Evolutionary conservation across 2,329 filamentous ascomycete genomes (phyloP).

Genomic region (Ascochyta lentis): DNA sequence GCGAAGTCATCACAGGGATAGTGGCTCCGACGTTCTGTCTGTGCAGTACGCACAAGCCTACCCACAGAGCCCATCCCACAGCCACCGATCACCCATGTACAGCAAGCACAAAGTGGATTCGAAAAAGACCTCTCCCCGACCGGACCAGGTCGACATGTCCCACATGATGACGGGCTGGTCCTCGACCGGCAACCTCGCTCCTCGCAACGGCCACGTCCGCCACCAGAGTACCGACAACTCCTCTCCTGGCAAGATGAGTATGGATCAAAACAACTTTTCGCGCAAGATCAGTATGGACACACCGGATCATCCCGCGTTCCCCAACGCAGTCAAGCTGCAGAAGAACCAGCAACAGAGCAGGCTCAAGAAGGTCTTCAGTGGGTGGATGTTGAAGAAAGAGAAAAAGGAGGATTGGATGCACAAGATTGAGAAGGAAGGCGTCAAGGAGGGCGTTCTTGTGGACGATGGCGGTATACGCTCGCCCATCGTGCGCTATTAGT

Average conservation of each 20-base stretch:
- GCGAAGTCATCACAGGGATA: conserved; percentile 36
- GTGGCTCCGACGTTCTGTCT: conserved; percentile 39
- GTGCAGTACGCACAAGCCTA: conserved; percentile 30
- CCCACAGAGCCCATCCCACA: conserved; percentile 16
- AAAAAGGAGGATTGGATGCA: conserved; percentile 53
- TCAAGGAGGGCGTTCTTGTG: conserved; percentile 49
- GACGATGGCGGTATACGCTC: conserved; percentile 37
- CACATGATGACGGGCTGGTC: conserved; percentile 38
- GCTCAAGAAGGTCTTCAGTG: conserved; percentile 45
- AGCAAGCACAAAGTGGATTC: conserved; percentile 22
- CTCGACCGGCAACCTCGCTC: conserved; percentile 27
- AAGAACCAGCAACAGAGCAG: conserved; percentile 41
- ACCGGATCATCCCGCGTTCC: conserved; percentile 14
- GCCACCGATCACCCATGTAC: conserved; percentile 24
- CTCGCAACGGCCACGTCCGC: conserved; percentile 24
- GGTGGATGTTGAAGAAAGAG: conserved; percentile 47
- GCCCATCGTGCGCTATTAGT: conserved; percentile 46
- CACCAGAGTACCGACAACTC: conserved; percentile 22
- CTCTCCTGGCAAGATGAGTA: conserved; percentile 33
- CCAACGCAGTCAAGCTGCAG: conserved; percentile 25
- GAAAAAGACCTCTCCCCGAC: conserved; percentile 19
- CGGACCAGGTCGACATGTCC: conserved; percentile 14
- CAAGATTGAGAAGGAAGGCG: conserved; percentile 49
- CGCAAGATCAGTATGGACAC: conserved; percentile 43
- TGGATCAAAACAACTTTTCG: conserved; percentile 41